A percentile compares a stretch with the other conserved stretches of the same genome.
These are phyloP conservation scores for Marchantia polymorpha DNA, from an alignment of 225 moss, liverwort and hornwort genomes.

Conservation along the genomic window DNA sequence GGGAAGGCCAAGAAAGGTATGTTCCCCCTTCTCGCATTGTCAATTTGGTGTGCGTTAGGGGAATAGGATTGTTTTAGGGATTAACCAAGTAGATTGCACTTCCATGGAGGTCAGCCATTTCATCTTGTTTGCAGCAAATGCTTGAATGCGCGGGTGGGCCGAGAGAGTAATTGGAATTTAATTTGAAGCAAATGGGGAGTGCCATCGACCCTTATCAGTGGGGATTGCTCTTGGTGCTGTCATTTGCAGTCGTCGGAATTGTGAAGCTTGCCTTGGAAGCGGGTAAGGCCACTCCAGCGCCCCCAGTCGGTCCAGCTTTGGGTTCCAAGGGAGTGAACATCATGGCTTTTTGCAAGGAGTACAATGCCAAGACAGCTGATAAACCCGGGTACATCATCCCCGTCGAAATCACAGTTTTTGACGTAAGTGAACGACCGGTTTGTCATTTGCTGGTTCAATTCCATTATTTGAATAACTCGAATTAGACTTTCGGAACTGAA, in stretches of 20 bases:
- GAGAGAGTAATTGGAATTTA: neutral
- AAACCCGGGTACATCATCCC: slow-evolving; percentile 94
- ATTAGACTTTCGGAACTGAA: too few species aligned
- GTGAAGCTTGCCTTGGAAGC: slow-evolving; percentile 96
- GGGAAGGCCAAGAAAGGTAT: slow-evolving; percentile 57
- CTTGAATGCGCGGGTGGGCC: neutral
- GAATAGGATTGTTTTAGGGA: too few species aligned
- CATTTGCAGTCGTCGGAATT: slow-evolving; percentile 64
- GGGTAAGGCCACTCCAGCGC: slow-evolving; percentile 95
- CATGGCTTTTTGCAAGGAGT: slow-evolving; percentile 99
- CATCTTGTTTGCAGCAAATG: neutral
- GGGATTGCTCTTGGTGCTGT: neutral
- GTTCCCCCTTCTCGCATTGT: neutral
- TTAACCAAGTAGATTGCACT: too few species aligned
- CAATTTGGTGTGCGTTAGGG: neutral
- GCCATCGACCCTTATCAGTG: neutral
- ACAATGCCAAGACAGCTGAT: slow-evolving; percentile 97
- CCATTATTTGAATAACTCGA: too few species aligned
- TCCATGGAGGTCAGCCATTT: too few species aligned
- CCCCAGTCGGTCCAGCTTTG: slow-evolving; percentile 96
- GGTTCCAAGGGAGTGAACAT: slow-evolving; percentile 99
- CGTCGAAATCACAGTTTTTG: slow-evolving; percentile 92
- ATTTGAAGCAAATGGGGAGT: neutral
- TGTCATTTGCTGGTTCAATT: too few species aligned
- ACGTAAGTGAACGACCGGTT: slow-evolving; percentile 42